A percentile compares a stretch with the other conserved stretches of the same genome.
phyloP scores from a whole-genome alignment of 148 eudicot genomes.

The Salicornia ramosissima region DNA sequence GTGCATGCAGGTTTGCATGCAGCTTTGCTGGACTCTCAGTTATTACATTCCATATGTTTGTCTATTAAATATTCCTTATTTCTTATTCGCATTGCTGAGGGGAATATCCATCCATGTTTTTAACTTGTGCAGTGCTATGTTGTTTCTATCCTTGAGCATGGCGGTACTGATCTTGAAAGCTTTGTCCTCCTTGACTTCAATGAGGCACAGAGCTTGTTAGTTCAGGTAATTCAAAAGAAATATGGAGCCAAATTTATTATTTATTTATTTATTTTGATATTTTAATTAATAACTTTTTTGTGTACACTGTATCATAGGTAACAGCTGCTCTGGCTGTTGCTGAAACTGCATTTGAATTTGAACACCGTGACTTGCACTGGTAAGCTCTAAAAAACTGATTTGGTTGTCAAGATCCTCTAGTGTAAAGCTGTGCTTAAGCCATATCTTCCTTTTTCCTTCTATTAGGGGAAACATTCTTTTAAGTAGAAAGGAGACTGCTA shows the following conservation, averaged over 20 bases:
- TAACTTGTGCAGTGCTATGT: conserved; percentile 52
- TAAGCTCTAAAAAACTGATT: conserved; percentile 27
- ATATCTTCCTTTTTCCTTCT: background rate
- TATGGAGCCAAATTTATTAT: too few species aligned
- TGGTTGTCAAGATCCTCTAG: background rate
- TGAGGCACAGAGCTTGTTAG: conserved; percentile 79
- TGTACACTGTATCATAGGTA: conserved; percentile 41
- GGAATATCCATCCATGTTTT: background rate
- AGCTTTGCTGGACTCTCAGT: conserved; percentile 1
- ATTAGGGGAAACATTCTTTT: conserved; percentile 87
- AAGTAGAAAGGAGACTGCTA: conserved; percentile 54
- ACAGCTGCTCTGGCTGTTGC: conserved; percentile 88
- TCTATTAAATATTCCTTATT: background rate
- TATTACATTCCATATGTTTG: background rate
- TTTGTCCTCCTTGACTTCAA: conserved; percentile 74
- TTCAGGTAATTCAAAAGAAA: conserved; percentile 45
- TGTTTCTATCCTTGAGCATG: conserved; percentile 85
- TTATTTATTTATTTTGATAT: background rate
- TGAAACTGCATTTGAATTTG: conserved; percentile 92
- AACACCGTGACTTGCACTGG: conserved; percentile 97
- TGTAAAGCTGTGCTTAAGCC: conserved; percentile 10
- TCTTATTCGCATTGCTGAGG: background rate
- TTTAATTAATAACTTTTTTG: conserved; percentile 6
- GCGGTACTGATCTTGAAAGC: conserved; percentile 88
- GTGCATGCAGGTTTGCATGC: background rate